Percentiles rank a stretch among this genome's conserved stretches.
Conservation (phyloP, 805 yeast species). For the Barnettozyma siamensis region DNA sequence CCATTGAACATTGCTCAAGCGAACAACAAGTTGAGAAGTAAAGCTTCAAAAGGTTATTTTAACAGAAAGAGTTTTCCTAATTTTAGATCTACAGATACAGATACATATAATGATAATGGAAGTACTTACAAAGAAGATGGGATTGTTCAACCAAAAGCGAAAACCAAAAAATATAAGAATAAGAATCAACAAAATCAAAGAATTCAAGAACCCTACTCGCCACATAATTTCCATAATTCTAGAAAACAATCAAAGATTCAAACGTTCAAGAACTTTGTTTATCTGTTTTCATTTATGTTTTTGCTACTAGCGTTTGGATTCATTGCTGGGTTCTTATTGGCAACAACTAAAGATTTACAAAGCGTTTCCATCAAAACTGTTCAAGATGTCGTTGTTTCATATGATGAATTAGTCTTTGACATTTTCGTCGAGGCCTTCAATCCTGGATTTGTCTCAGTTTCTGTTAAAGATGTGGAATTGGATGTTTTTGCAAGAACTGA, state of each 20-base stretch:
- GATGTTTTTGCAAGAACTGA: slow-evolving; percentile 81
- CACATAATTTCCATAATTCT: slow-evolving; percentile 41
- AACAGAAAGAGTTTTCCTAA: slow-evolving; percentile 25
- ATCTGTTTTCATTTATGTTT: slow-evolving; percentile 31
- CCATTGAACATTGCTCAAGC: slow-evolving; percentile 21
- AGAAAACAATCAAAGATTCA: slow-evolving; percentile 25
- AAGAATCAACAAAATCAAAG: slow-evolving; percentile 22
- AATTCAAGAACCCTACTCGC: slow-evolving; percentile 30
- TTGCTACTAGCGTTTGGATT: slow-evolving; percentile 67
- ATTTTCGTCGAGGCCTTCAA: slow-evolving; percentile 74
- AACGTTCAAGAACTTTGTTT: slow-evolving; percentile 29
- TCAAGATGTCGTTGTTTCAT: slow-evolving; percentile 68
- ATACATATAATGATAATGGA: slow-evolving; percentile 8
- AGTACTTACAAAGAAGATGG: slow-evolving; percentile 9
- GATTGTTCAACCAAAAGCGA: slow-evolving; percentile 9
- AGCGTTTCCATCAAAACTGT: slow-evolving; percentile 57
- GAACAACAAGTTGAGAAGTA: slow-evolving; percentile 18
- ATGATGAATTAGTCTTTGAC: slow-evolving; percentile 80
- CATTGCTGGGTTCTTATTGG: slow-evolving; percentile 74
- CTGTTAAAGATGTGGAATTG: slow-evolving; percentile 58
- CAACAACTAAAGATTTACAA: slow-evolving; percentile 79
- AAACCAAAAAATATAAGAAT: slow-evolving; percentile 14
- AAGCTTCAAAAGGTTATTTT: slow-evolving; percentile 13
- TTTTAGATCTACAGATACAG: slow-evolving; percentile 17
- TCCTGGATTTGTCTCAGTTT: slow-evolving; percentile 76